Conservation (phyloP, 2,329 filamentous ascomycete genomes). For the Basipetospora sp. region DNA sequence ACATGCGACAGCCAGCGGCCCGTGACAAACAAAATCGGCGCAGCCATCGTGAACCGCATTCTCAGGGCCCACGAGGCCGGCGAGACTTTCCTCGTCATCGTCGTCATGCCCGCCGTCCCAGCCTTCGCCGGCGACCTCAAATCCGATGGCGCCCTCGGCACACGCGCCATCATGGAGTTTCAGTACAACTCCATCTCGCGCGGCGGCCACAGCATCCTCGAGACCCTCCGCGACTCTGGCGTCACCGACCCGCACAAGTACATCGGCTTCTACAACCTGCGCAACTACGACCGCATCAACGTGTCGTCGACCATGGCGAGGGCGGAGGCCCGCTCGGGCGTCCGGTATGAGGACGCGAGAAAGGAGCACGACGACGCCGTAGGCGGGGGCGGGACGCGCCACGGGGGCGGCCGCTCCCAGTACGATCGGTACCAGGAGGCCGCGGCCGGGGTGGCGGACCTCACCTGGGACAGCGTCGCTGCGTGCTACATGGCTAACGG, state of each 20-base stretch:
- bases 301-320: conserved; percentile 44
- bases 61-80: conserved; percentile 50
- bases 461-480: conserved; percentile 60
- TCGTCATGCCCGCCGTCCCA: conserved; percentile 66
- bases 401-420: conserved; percentile 22
- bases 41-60: conserved; percentile 64
- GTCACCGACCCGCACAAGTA: conserved; percentile 55
- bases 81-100: conserved; percentile 58
- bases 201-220: conserved; percentile 64
- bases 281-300: conserved; percentile 76
- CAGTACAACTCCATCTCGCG: conserved; percentile 70
- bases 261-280: conserved; percentile 72
- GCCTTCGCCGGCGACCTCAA: conserved; percentile 71
- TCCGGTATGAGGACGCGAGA: conserved; percentile 52
- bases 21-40: conserved; percentile 63
- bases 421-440: conserved; percentile 62
- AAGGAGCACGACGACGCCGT: conserved; percentile 47
- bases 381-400: conserved; percentile 27
- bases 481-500: conserved; percentile 73
- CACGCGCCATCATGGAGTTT: conserved; percentile 76
- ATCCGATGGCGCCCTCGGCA: conserved; percentile 57
- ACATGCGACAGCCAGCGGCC: conserved; percentile 56
- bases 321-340: conserved; percentile 47
- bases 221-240: conserved; percentile 52
- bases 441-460: conserved; percentile 37